These are phyloP conservation scores for Xylaria sp. DNA, from an alignment of 2,329 filamentous ascomycete genomes.

Conservation along the genomic window DNA sequence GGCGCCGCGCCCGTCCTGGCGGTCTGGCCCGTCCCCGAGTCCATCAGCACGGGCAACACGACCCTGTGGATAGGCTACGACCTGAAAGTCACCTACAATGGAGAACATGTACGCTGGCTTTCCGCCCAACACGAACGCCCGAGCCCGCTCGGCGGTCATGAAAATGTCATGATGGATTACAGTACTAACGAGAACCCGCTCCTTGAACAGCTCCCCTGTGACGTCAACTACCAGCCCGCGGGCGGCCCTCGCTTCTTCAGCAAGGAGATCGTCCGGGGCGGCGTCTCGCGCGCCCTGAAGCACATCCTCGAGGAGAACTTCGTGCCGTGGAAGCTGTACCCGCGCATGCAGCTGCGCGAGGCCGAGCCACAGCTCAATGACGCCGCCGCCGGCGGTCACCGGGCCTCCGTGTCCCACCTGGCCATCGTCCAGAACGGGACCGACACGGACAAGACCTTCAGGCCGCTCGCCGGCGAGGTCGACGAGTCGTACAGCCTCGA, in stretches of 20 bases:
- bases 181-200: slow-evolving; percentile 36
- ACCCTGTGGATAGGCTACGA: slow-evolving; percentile 56
- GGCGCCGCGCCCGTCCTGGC: slow-evolving; percentile 49
- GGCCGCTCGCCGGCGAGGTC: slow-evolving; percentile 63
- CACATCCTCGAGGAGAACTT: slow-evolving; percentile 70
- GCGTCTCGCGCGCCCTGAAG: slow-evolving; percentile 60
- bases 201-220: slow-evolving; percentile 51
- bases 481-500: slow-evolving; percentile 77
- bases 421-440: slow-evolving; percentile 61
- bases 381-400: no score
- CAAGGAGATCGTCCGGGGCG: slow-evolving; percentile 58
- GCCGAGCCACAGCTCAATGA: slow-evolving; percentile 66
- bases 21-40: slow-evolving; percentile 60
- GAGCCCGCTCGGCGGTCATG: slow-evolving; percentile 22
- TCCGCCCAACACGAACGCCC: slow-evolving; percentile 31
- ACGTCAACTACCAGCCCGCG: slow-evolving; percentile 46
- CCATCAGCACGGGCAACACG: slow-evolving; percentile 53
- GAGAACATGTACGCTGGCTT: slow-evolving; percentile 55
- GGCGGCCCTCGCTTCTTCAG: slow-evolving; percentile 47
- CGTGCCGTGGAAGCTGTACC: slow-evolving; percentile 77
- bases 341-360: slow-evolving; percentile 56
- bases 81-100: slow-evolving; percentile 62
- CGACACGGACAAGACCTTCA: slow-evolving; percentile 58
- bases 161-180: slow-evolving; percentile 11
- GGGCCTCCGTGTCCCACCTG: slow-evolving; percentile 61